A percentile compares a stretch with the other conserved stretches of the same genome.
phyloP scores from a whole-genome alignment of 768 basidiomycete genomes.

The Saitozyma podzolica region DNA sequence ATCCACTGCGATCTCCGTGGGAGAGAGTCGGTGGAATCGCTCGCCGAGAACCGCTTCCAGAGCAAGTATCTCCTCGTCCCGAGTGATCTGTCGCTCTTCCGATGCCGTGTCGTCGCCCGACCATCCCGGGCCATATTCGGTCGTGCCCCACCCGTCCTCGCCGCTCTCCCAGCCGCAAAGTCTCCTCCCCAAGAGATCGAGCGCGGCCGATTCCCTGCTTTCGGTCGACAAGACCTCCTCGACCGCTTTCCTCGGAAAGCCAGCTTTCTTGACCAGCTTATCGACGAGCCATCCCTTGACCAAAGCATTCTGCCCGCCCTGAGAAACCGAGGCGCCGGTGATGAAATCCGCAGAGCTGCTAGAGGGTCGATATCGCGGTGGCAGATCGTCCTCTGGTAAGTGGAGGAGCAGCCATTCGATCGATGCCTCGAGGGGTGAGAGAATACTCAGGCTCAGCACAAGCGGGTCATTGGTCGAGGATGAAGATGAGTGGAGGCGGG shows the following conservation, averaged over 20 bases:
- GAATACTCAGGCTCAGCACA: constrained; percentile 56
- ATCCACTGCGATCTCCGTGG: constrained; percentile 38
- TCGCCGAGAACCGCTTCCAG: constrained; percentile 51
- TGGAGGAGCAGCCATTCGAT: constrained; percentile 82
- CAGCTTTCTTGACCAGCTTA: constrained; percentile 76
- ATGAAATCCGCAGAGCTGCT: constrained; percentile 51
- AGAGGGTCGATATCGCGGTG: constrained; percentile 53
- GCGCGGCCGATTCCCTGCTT: constrained; percentile 56
- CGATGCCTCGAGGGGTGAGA: constrained; percentile 70
- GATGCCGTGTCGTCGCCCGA: constrained; percentile 25
- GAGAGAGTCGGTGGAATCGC: constrained; percentile 29
- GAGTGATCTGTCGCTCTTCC: constrained; percentile 34
- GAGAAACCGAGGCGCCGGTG: constrained; percentile 30
- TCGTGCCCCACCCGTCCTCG: constrained; percentile 47
- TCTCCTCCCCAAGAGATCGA: constrained; percentile 57
- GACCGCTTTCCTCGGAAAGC: constrained; percentile 73
- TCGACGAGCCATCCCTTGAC: constrained; percentile 78
- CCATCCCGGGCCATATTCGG: constrained; percentile 36
- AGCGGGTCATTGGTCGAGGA: constrained; percentile 63
- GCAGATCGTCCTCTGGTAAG: constrained; percentile 83
- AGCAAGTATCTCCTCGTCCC: constrained; percentile 53
- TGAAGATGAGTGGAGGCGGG: constrained; percentile 55
- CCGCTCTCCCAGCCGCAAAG: constrained; percentile 48
- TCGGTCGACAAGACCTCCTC: constrained; percentile 58
- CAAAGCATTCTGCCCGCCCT: constrained; percentile 52